Conservation (phyloP, 768 basidiomycete species). For the Mycena rebaudengoi region DNA sequence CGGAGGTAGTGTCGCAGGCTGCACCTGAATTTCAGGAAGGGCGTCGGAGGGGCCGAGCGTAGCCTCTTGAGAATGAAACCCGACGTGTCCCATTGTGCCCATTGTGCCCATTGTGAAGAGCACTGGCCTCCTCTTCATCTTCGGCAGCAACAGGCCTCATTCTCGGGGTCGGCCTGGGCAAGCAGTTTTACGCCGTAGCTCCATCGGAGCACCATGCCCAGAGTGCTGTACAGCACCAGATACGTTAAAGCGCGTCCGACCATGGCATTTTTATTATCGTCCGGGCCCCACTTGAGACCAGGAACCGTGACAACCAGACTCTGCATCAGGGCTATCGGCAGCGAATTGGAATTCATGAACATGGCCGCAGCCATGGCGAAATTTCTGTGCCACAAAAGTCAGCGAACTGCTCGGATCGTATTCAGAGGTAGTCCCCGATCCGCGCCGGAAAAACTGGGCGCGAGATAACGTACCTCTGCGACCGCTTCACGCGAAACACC, state of each 20-base stretch:
- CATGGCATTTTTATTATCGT: constrained; percentile 89
- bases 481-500: constrained; percentile 70
- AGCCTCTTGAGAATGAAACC: constrained; percentile 37
- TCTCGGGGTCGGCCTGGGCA: constrained; percentile 67
- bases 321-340: constrained; percentile 95
- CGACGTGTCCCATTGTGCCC: no score
- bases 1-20: constrained; percentile 13
- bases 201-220: constrained; percentile 97
- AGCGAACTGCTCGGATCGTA: no score
- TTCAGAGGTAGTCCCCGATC: background rate
- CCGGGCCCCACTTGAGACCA: constrained; percentile 79
- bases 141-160: constrained; percentile 19
- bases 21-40: constrained; percentile 18
- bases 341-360: constrained; percentile 95
- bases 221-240: constrained; percentile 90
- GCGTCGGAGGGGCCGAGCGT: constrained; percentile 47
- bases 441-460: background rate
- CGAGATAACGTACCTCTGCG: constrained; percentile 68
- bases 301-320: constrained; percentile 86
- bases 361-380: constrained; percentile 85
- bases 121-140: constrained; percentile 28
- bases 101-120: constrained; percentile 4
- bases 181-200: constrained; percentile 90
- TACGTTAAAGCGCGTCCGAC: constrained; percentile 91
- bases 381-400: constrained; percentile 52